A percentile compares a stretch with the other conserved stretches of the same genome.
These are phyloP conservation scores for Sclerotinia subarctica DNA, from an alignment of 2,329 filamentous ascomycete genomes.

Conservation along the genomic window DNA sequence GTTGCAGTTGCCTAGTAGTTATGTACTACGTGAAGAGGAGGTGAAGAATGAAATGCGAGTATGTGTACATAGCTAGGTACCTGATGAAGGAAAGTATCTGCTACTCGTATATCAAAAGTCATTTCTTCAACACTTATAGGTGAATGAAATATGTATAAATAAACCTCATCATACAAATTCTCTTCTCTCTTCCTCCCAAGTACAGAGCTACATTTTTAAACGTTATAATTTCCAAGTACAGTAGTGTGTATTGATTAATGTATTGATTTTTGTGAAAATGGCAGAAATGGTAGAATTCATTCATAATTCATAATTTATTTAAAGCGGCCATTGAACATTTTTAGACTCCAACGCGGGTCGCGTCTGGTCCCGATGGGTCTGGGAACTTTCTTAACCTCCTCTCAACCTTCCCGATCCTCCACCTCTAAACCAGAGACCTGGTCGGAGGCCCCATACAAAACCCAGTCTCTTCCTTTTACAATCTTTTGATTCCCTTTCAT, in stretches of 20 bases:
- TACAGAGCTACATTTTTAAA: neutral
- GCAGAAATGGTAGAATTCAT: neutral
- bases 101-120: neutral
- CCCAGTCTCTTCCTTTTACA: conserved; percentile 13
- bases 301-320: neutral
- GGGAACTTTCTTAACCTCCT: conserved; percentile 11
- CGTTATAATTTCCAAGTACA: no score
- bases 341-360: conserved; percentile 22
- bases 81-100: neutral
- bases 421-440: conserved; percentile 15
- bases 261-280: neutral
- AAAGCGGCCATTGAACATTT: conserved; percentile 19
- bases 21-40: neutral
- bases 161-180: neutral
- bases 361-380: conserved; percentile 21
- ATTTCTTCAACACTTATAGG: neutral
- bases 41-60: neutral
- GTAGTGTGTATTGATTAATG: no score
- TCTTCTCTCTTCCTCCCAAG: neutral
- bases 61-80: no score
- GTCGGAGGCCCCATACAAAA: conserved; percentile 20
- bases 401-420: conserved; percentile 8
- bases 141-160: neutral
- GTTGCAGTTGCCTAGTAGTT: neutral
- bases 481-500: neutral